Conservation (phyloP, 2,329 filamentous ascomycete genomes). For the Xylaria sp. region DNA sequence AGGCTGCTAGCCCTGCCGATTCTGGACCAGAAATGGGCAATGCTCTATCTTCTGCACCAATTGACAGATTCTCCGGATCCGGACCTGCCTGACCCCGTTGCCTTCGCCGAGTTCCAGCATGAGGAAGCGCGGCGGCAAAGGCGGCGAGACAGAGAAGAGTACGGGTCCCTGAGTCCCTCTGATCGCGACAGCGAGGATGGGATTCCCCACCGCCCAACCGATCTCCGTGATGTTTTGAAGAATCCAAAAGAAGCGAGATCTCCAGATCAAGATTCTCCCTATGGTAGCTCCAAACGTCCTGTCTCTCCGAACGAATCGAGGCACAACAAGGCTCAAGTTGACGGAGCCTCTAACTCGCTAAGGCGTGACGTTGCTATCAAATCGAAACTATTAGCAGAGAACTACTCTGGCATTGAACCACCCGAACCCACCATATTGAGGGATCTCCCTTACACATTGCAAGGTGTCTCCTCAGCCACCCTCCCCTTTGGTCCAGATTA, state of each 20-base stretch:
- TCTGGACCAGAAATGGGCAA: slow-evolving; percentile 95
- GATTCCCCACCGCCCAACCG: slow-evolving; percentile 45
- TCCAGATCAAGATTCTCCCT: slow-evolving; percentile 38
- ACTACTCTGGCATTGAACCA: slow-evolving; percentile 67
- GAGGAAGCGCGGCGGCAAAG: slow-evolving; percentile 43
- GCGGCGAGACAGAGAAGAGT: slow-evolving; percentile 37
- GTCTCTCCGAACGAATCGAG: slow-evolving; percentile 45
- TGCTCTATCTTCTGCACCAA: slow-evolving; percentile 89
- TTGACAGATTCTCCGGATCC: slow-evolving; percentile 76
- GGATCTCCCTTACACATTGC: slow-evolving; percentile 91
- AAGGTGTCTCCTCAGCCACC: slow-evolving; percentile 89
- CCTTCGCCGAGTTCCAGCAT: slow-evolving; percentile 49
- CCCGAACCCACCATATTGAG: slow-evolving; percentile 74
- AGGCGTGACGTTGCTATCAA: slow-evolving; percentile 66
- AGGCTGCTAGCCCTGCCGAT: slow-evolving; percentile 90
- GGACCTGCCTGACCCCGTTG: slow-evolving; percentile 57
- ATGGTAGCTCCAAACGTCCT: slow-evolving; percentile 26
- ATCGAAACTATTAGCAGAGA: slow-evolving; percentile 67
- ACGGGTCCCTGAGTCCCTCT: slow-evolving; percentile 42
- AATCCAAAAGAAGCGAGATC: slow-evolving; percentile 44
- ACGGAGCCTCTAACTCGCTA: slow-evolving; percentile 40
- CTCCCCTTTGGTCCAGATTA: slow-evolving; percentile 78
- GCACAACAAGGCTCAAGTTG: slow-evolving; percentile 44
- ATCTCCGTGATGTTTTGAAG: slow-evolving; percentile 47
- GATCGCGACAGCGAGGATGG: slow-evolving; percentile 38